Evolutionary conservation across 148 eudicot species (phyloP).

Genomic region (Rhododendron molle): DNA sequence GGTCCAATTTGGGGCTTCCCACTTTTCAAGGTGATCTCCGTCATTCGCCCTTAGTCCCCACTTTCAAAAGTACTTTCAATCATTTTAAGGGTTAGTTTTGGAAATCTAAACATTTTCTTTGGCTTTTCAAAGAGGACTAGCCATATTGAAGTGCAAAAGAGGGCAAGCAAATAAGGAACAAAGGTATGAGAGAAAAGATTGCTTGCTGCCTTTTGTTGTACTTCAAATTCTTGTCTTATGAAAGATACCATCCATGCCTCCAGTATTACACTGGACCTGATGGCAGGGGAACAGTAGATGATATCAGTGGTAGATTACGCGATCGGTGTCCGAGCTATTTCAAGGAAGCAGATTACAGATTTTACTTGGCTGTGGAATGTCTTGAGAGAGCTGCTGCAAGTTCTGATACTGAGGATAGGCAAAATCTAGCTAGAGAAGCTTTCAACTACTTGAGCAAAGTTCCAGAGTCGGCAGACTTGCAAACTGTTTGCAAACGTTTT

Average conservation of each 20-base stretch:
- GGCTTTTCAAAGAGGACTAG: background rate
- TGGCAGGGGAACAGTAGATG: constrained; percentile 96
- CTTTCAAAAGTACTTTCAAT: background rate
- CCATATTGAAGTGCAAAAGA: background rate
- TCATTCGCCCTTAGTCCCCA: background rate
- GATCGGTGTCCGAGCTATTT: constrained; percentile 97
- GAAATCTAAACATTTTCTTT: background rate
- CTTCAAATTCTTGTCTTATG: constrained; percentile 15
- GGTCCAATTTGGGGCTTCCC: background rate
- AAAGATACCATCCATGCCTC: constrained; percentile 17
- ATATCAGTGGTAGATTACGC: constrained; percentile 72
- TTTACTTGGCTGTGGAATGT: constrained; percentile 93
- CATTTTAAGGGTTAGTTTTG: background rate
- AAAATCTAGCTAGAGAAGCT: constrained; percentile 86
- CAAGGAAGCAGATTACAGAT: constrained; percentile 95
- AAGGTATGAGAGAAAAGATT: background rate
- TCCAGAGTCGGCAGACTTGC: constrained; percentile 94
- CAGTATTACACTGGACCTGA: constrained; percentile 97
- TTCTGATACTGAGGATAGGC: constrained; percentile 67
- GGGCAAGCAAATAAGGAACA: background rate
- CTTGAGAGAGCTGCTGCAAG: constrained; percentile 94
- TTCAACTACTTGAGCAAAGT: constrained; percentile 71
- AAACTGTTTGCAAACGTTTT: constrained; percentile 89
- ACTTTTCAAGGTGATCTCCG: background rate
- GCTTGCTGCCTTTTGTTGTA: background rate